A percentile compares a stretch with the other conserved stretches of the same genome.
These are phyloP conservation scores for Adansonia rubrostipa DNA, from an alignment of 441 rosid species.

Conservation along the genomic window DNA sequence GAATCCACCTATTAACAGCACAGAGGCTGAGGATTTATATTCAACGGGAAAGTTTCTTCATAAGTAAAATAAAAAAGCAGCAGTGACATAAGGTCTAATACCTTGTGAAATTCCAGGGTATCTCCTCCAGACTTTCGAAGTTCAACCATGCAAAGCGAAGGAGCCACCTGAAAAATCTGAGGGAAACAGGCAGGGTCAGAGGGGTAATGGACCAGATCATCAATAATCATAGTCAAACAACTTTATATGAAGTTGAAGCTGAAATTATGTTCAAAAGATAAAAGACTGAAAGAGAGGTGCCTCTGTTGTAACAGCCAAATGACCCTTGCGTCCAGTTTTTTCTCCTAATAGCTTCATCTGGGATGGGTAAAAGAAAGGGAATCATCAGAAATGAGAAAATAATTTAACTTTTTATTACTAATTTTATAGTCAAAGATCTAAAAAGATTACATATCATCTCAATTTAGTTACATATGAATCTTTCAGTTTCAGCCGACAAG, in stretches of 20 bases:
- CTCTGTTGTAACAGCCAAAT: slow-evolving; percentile 92
- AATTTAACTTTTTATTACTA: slow-evolving; percentile 4
- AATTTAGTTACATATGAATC: slow-evolving; percentile 6
- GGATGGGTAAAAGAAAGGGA: slow-evolving; percentile 23
- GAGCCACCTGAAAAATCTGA: slow-evolving; percentile 98
- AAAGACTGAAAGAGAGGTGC: slow-evolving; percentile 39
- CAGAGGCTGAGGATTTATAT: not conserved
- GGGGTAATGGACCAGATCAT: not conserved
- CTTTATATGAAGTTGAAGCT: slow-evolving; percentile 3
- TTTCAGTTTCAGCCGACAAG: slow-evolving; percentile 1
- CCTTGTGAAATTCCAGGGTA: slow-evolving; percentile 99
- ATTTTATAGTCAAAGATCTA: not conserved
- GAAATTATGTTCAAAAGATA: slow-evolving; percentile 1
- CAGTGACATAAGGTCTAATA: slow-evolving; percentile 25
- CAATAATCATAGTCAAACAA: not conserved
- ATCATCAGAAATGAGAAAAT: slow-evolving; percentile 23
- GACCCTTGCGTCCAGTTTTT: slow-evolving; percentile 97
- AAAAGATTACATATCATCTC: not conserved
- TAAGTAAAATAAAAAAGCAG: not conserved
- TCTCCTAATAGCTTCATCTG: slow-evolving; percentile 94
- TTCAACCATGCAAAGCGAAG: slow-evolving; percentile 96
- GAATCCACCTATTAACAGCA: not conserved
- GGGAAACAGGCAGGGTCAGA: not conserved
- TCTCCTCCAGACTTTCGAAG: slow-evolving; percentile 96
- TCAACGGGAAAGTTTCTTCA: not conserved